Evolutionary conservation across 306 rosid species (phyloP).

Genomic region (Comarum palustre): DNA sequence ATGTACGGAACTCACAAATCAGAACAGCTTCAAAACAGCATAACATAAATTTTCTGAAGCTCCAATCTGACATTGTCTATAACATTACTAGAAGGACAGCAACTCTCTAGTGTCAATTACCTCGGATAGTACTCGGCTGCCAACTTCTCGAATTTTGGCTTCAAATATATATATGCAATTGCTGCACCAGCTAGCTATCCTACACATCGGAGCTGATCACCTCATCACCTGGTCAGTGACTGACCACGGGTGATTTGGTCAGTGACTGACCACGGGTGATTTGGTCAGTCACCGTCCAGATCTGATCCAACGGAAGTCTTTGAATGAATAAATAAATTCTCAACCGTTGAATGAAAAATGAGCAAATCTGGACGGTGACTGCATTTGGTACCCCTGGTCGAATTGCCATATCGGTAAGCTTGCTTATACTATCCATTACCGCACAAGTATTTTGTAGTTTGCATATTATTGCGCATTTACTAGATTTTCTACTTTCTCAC

Average conservation of each 20-base stretch:
- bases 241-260: too few species aligned
- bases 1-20: background rate
- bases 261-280: too few species aligned
- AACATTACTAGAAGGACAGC: background rate
- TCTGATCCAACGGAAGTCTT: too few species aligned
- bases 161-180: constrained; percentile 79
- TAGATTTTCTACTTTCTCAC: background rate
- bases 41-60: background rate
- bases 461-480: background rate
- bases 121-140: constrained; percentile 73
- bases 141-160: constrained; percentile 79
- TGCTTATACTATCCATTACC: background rate
- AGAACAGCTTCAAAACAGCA: background rate
- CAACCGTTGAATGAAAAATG: too few species aligned
- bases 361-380: too few species aligned
- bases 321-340: too few species aligned
- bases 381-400: constrained; percentile 86
- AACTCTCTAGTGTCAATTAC: constrained; percentile 24
- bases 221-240: too few species aligned
- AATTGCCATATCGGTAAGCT: constrained; percentile 72
- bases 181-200: constrained; percentile 95
- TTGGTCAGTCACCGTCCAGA: too few species aligned
- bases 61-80: background rate
- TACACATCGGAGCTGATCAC: too few species aligned
- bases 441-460: background rate